A percentile compares a stretch with the other conserved stretches of the same genome.
Evolutionary conservation across 257 asterid species (phyloP).

Genomic region (Cruciata laevipes): DNA sequence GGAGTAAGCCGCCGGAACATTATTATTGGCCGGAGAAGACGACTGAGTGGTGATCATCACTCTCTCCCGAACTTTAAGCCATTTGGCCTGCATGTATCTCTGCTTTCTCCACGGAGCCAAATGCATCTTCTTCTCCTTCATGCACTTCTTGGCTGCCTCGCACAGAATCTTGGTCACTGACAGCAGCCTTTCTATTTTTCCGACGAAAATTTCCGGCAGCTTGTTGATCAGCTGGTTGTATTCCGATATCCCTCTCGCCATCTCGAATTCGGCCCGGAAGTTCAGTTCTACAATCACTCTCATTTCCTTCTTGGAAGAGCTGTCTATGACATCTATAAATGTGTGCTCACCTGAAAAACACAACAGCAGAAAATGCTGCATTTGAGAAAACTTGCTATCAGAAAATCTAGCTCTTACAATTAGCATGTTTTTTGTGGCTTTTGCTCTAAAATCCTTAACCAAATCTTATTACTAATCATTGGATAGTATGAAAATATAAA

Average conservation of each 20-base stretch:
- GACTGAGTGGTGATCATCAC: background rate
- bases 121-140: constrained; percentile 36
- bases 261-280: constrained; percentile 29
- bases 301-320: constrained; percentile 1
- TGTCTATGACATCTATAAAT: constrained; percentile 25
- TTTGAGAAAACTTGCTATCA: background rate
- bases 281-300: constrained; percentile 34
- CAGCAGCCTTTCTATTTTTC: constrained; percentile 29
- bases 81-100: constrained; percentile 39
- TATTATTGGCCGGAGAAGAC: background rate
- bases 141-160: constrained; percentile 30
- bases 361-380: background rate
- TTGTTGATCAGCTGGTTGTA: constrained; percentile 17
- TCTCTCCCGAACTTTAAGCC: constrained; percentile 24
- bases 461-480: too few relatives aligned
- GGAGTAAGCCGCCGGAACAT: background rate
- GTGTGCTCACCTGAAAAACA: constrained; percentile 30
- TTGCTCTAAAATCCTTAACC: background rate
- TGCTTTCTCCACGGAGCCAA: constrained; percentile 48
- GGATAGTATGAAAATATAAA: too few relatives aligned
- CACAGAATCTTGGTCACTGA: constrained; percentile 32
- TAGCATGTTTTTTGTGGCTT: background rate
- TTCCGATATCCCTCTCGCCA: constrained; percentile 26
- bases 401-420: background rate
- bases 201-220: constrained; percentile 33